A percentile compares a stretch with the other conserved stretches of the same genome.
phyloP scores from a whole-genome alignment of 768 basidiomycete species.

The Naematelia aurantialba region DNA sequence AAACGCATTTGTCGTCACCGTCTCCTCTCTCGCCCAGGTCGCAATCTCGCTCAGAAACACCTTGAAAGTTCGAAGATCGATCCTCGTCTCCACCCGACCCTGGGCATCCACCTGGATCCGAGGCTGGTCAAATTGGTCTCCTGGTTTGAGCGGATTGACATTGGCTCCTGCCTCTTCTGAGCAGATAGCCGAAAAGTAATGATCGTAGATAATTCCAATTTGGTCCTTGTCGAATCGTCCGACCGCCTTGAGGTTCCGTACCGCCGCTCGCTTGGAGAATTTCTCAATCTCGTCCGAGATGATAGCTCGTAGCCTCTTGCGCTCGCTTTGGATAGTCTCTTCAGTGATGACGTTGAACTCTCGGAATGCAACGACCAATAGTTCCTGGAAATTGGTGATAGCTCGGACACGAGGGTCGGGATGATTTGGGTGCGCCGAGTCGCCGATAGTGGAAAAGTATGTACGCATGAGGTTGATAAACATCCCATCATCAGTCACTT shows the following conservation, averaged over 20 bases:
- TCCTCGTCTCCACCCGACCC: conserved; percentile 82
- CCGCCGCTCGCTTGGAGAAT: conserved; percentile 85
- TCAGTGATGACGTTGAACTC: conserved; percentile 96
- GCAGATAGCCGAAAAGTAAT: conserved; percentile 62
- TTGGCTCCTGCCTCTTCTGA: conserved; percentile 20
- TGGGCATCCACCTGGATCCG: conserved; percentile 54
- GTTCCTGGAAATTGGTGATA: conserved; percentile 95
- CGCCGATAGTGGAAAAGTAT: conserved; percentile 88
- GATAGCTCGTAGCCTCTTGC: conserved; percentile 77
- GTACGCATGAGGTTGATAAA: conserved; percentile 94
- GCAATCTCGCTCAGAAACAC: conserved; percentile 86
- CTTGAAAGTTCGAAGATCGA: conserved; percentile 78
- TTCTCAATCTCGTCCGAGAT: conserved; percentile 88
- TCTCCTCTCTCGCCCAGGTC: conserved; percentile 94
- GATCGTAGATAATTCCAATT: conserved; percentile 81
- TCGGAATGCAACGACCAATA: conserved; percentile 91
- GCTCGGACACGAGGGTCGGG: conserved; percentile 82
- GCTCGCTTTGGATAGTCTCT: conserved; percentile 82
- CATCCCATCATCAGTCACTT: conserved; percentile 93
- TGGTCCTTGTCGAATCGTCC: conserved; percentile 83
- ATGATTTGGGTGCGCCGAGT: conserved; percentile 88
- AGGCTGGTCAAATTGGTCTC: conserved; percentile 43
- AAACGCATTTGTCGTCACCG: conserved; percentile 86
- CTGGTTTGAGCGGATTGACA: conserved; percentile 13
- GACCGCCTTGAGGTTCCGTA: conserved; percentile 76